Evolutionary conservation across 306 rosid genomes (phyloP), one percentile per base, ranked within the genome.

Genomic region (Dicorynia guianensis): DNA sequence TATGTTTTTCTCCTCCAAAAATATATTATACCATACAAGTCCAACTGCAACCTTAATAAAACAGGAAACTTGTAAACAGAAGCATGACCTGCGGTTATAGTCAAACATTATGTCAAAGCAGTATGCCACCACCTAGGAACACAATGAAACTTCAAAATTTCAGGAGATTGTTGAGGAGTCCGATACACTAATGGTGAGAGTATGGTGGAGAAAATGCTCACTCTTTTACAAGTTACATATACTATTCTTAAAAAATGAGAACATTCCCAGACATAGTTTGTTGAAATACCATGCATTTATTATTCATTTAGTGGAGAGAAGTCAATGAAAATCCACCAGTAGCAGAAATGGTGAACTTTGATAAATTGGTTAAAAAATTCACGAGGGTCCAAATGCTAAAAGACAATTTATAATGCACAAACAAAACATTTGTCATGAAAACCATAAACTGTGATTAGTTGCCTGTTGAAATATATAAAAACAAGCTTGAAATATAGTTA

Each of bases 31-130:
- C 62, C 60, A 64, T 71, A 81, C 62, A 72, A 59, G 80, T 83
- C 84, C 85, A 71, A 72, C 72, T 57, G 82, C 86, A 79, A 83
- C 83, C 56, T 56, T 83, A 60, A 64, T 60, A 76, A 77, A 76
- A 69, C 80, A 67, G 84, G 85, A 86, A 80, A 82, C 86, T 77
- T 58, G 82, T 66, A 71, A 85, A 84, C 69, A 83, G 73, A 86
- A 82, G 81, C 82, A 78, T 72, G 72, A 84, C 93, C 89, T 89
- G 93, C 83, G 47, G 85, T 73, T 78, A 81, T 73, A 80, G 82
- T 81, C 80, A 83, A 84, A 85, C 84, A 89, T 59, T 52, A 80
- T 69, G 83, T 75, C 83, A 82, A 87, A 75, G 81, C 68, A 78
- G 58, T 69, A 73, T 18, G 40, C 72, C 47, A 50, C 55, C 69